Conservation (phyloP, 306 rosid genomes). For the Trifolium repens region DNA sequence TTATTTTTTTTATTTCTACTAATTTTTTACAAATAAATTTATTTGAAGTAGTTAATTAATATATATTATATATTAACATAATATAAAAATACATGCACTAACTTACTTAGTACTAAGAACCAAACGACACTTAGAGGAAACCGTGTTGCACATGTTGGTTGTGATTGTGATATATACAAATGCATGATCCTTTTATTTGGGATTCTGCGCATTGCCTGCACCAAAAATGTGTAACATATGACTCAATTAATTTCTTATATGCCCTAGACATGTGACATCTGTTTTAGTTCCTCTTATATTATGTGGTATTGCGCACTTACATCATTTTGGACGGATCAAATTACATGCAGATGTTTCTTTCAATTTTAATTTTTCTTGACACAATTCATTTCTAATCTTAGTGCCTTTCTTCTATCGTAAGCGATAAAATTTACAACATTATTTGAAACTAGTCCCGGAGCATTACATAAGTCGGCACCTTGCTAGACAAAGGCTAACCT, state of each 20-base stretch:
- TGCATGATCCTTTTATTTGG: not conserved
- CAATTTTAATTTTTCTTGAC: not conserved
- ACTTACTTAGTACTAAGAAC: not conserved
- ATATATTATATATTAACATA: no score
- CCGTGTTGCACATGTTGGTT: slow-evolving; percentile 9
- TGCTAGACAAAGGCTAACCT: not conserved
- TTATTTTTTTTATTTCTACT: no score
- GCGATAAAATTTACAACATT: not conserved
- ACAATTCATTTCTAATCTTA: not conserved
- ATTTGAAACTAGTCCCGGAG: not conserved
- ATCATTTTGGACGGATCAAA: not conserved
- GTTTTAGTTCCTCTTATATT: slow-evolving; percentile 5
- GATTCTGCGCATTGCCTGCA: slow-evolving; percentile 8
- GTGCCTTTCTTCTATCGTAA: not conserved
- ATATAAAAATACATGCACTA: no score
- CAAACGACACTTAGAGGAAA: slow-evolving; percentile 32
- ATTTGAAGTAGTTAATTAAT: no score
- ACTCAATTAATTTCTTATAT: slow-evolving; percentile 5
- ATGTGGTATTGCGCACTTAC: slow-evolving; percentile 15
- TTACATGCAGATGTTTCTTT: not conserved
- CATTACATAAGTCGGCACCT: not conserved
- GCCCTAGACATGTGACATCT: not conserved
- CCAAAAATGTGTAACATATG: slow-evolving; percentile 31
- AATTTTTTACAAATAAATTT: no score
- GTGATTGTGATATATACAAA: not conserved